A percentile compares a stretch with the other conserved stretches of the same genome.
Evolutionary conservation across 768 basidiomycete genomes (phyloP).

Genomic region (Tubosaeta sp.): DNA sequence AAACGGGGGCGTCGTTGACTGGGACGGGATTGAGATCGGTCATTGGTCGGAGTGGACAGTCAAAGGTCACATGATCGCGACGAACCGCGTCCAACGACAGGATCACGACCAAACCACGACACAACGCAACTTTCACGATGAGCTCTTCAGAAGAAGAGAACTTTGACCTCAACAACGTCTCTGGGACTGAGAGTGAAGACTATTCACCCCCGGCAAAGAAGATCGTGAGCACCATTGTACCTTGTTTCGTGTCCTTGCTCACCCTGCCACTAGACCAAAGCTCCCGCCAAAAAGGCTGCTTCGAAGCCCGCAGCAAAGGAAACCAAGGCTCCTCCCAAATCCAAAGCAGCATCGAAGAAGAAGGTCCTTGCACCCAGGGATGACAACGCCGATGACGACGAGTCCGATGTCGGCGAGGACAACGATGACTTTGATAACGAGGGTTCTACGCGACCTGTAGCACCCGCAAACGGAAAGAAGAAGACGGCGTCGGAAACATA

Average conservation of each 20-base stretch:
- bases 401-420: constrained; percentile 38
- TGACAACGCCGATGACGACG: constrained; percentile 53
- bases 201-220: constrained; percentile 62
- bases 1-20: too few relatives aligned
- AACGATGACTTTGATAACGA: constrained; percentile 38
- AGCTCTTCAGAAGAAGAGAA: constrained; percentile 72
- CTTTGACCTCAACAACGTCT: constrained; percentile 56
- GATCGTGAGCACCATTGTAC: constrained; percentile 24
- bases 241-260: constrained; percentile 2
- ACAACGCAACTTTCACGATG: constrained; percentile 41
- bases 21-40: too few relatives aligned
- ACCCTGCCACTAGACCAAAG: constrained; percentile 27
- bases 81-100: neutral
- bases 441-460: constrained; percentile 26
- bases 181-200: constrained; percentile 62
- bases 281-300: constrained; percentile 38
- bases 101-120: neutral
- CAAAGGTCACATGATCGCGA: too few relatives aligned
- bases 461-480: constrained; percentile 49
- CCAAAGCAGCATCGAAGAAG: constrained; percentile 62
- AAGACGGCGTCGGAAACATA: constrained; percentile 92
- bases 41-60: too few relatives aligned
- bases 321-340: constrained; percentile 43
- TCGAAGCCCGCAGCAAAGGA: constrained; percentile 40
- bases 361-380: constrained; percentile 64